A percentile compares a stretch with the other conserved stretches of the same genome.
Evolutionary conservation across 441 rosid genomes (phyloP).

Genomic region (Rhodomyrtus psidioides): DNA sequence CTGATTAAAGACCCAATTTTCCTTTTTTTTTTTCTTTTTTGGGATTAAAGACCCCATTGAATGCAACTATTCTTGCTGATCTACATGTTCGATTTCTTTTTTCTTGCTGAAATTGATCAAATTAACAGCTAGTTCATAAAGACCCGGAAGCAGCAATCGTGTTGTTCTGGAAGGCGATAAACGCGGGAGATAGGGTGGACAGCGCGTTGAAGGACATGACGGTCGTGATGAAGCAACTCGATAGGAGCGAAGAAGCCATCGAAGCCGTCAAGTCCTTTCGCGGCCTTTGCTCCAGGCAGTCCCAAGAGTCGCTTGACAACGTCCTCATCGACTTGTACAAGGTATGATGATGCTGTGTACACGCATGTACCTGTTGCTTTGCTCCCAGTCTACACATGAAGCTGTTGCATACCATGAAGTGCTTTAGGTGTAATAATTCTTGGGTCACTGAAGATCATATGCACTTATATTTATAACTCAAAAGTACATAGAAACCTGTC

Average conservation of each 20-base stretch:
- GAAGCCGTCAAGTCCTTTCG: slow-evolving; percentile 85
- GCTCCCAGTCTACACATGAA: not conserved
- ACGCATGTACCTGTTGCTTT: not conserved
- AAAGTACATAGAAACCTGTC: not conserved
- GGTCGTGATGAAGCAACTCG: slow-evolving; percentile 70
- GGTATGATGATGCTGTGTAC: slow-evolving; percentile 22
- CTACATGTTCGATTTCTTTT: not conserved
- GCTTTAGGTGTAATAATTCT: not conserved
- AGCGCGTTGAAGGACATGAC: slow-evolving; percentile 96
- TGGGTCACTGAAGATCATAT: not conserved
- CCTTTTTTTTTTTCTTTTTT: no score
- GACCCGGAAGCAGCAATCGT: slow-evolving; percentile 70
- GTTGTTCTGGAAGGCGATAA: slow-evolving; percentile 83
- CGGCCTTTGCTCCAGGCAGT: slow-evolving; percentile 56
- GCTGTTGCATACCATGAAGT: not conserved
- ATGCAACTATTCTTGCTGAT: not conserved
- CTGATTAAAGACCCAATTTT: not conserved
- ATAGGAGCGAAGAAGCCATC: slow-evolving; percentile 69
- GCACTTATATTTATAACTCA: not conserved
- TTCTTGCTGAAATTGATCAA: not conserved
- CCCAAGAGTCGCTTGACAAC: slow-evolving; percentile 86
- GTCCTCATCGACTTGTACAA: slow-evolving; percentile 84
- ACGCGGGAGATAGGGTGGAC: slow-evolving; percentile 76
- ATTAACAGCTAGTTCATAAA: slow-evolving; percentile 52
- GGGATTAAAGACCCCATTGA: not conserved